Conservation (phyloP, 768 basidiomycete genomes). For the Lactifluus volemus region DNA sequence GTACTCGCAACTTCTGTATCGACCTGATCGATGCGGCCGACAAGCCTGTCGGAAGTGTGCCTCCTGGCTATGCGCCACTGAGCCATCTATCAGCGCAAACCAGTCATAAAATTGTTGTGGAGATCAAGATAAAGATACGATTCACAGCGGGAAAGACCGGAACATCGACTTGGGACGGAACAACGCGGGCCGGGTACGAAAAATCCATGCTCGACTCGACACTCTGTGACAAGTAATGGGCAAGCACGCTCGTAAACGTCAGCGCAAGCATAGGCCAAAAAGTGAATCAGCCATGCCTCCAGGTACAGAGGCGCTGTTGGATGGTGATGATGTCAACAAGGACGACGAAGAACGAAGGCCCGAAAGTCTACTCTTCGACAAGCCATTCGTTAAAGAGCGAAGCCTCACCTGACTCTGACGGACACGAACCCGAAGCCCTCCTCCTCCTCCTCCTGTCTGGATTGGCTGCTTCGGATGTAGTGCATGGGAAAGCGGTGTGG, state of each 20-base stretch:
- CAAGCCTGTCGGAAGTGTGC: too few species aligned
- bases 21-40: too few species aligned
- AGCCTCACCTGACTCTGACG: conserved; percentile 12
- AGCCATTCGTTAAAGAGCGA: conserved; percentile 37
- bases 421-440: conserved; percentile 8
- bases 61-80: too few species aligned
- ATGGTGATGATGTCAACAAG: conserved; percentile 45
- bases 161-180: background rate
- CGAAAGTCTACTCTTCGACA: conserved; percentile 70
- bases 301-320: conserved; percentile 23
- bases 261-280: conserved; percentile 37
- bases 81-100: too few species aligned
- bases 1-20: too few species aligned
- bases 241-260: conserved; percentile 56
- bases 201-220: background rate
- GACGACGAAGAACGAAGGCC: conserved; percentile 74
- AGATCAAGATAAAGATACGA: too few species aligned
- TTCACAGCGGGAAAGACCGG: too few species aligned
- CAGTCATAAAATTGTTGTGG: too few species aligned
- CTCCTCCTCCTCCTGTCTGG: background rate
- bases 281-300: conserved; percentile 30
- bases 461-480: too few species aligned
- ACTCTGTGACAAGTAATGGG: conserved; percentile 33
- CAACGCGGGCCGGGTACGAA: background rate
- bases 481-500: too few species aligned